phyloP scores from a whole-genome alignment of 495 filamentous ascomycete genomes.

The Aspergillus ellipticus region DNA sequence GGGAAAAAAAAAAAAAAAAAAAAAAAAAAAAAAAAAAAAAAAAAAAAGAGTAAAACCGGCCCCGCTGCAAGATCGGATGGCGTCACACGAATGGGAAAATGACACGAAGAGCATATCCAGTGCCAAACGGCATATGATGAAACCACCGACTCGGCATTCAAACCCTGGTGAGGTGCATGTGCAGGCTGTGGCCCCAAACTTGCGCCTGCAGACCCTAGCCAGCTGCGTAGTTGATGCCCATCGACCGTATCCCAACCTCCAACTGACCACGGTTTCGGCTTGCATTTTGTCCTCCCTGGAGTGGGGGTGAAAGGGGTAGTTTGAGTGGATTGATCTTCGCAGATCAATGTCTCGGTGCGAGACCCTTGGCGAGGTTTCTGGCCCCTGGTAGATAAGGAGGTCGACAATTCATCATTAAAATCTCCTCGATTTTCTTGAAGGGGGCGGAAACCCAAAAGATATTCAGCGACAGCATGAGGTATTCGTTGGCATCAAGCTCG shows the following conservation, averaged over 20 bases:
- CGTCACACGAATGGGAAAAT: background rate
- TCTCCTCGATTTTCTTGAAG: background rate
- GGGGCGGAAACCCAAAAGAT: background rate
- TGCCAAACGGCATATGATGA: background rate
- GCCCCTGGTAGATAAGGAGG: conserved; percentile 11
- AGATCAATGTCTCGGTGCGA: conserved; percentile 18
- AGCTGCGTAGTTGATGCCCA: conserved; percentile 16
- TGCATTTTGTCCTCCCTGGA: conserved; percentile 9
- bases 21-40: too few relatives aligned
- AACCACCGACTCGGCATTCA: background rate
- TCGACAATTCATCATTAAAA: background rate
- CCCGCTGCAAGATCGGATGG: background rate
- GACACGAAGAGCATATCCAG: background rate
- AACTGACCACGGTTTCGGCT: conserved; percentile 11
- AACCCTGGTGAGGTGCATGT: conserved; percentile 9
- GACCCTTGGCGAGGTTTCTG: conserved; percentile 15
- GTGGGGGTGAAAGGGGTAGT: conserved; percentile 15
- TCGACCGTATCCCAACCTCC: conserved; percentile 19
- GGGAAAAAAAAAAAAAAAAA: too few relatives aligned
- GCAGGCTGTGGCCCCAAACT: conserved; percentile 4
- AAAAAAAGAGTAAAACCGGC: background rate
- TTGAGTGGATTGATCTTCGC: conserved; percentile 15
- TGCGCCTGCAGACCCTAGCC: conserved; percentile 11
- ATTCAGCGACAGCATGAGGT: background rate
- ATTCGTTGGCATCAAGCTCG: background rate